Evolutionary conservation across 2,329 filamentous ascomycete species (phyloP), one percentile per base, ranked within the genome.

Genomic region (Colletotrichum godetiae): DNA sequence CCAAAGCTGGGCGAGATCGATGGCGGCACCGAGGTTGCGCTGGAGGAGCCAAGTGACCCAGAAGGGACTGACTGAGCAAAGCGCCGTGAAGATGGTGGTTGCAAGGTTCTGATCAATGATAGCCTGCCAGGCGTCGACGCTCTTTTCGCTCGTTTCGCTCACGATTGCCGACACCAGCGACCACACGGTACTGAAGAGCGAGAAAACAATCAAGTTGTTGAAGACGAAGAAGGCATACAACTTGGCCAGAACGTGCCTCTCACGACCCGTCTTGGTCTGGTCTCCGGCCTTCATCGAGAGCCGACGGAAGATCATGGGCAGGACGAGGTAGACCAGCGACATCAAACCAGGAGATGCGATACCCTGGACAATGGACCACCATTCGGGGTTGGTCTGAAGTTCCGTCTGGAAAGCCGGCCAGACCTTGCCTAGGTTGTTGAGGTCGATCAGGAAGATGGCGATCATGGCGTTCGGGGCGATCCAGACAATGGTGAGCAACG

Each of bases 221-320:
- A 99, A 95, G 65, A 98, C 90, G 83, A 99, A 99, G 85, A 99
- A 99, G 22, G 94, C 90, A 83, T 97, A 99, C 2, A 99, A 88
- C 82, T 97, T 97, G 75, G 91, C 92, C 72, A 97, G 89, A 65
- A 99, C 97, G 81, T 98, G 96, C 35, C 95, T 90, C 81, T 99
- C 97, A 67, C 97, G 91, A 31, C 94, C 94, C 0, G 94, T 97
- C 84, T 98, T 99, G 60, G 95, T 97, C 76, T 93, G 89, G 80
- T 98, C 96, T 75, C 97, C 97, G 5, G 94, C 93, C 76, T 90
- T 90, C 74, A 95, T 92, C 6, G 95, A 93, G 49, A 99, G 87
- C 27, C 94, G 92, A 68, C 97, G 93, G 86, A 99, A 98, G 78
- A 98, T 93, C 78, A 95, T 93, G 7, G 97, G 97, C 1, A 99